Percentiles rank a stretch among this genome's conserved stretches.
Conservation (phyloP, 2,329 filamentous ascomycete genomes). For the Fusarium illudens region DNA sequence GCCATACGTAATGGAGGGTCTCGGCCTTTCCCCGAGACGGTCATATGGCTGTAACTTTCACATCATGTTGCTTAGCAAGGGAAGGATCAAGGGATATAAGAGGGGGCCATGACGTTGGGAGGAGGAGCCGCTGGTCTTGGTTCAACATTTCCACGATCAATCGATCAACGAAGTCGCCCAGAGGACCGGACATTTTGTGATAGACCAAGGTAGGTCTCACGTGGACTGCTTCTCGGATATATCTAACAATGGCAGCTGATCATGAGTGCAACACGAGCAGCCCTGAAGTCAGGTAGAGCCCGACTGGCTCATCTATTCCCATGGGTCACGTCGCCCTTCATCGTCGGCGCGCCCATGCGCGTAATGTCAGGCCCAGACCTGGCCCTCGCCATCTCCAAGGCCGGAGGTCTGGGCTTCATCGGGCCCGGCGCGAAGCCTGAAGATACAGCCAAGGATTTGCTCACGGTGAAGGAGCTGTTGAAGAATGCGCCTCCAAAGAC, state of each 20-base stretch:
- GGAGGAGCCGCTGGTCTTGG: neutral
- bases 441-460: conserved; percentile 44
- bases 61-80: neutral
- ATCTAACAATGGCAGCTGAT: neutral
- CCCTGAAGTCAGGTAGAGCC: neutral
- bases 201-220: neutral
- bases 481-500: conserved; percentile 11
- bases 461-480: conserved; percentile 38
- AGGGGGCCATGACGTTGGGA: neutral
- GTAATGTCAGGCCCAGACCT: conserved; percentile 65
- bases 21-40: conserved; percentile 9
- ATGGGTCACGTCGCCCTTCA: conserved; percentile 54
- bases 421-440: conserved; percentile 50
- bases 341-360: conserved; percentile 74
- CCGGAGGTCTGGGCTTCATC: conserved; percentile 71
- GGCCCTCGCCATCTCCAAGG: conserved; percentile 71
- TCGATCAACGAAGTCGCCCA: neutral
- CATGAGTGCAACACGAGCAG: conserved; percentile 14
- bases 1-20: neutral
- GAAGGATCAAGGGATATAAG: neutral
- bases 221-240: neutral
- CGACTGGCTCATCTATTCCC: conserved; percentile 26
- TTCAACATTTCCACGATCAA: neutral
- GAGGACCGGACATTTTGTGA: neutral
- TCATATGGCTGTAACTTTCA: neutral